Evolutionary conservation across 257 asterid species (phyloP).

Genomic region (Schizonepeta tenuifolia): DNA sequence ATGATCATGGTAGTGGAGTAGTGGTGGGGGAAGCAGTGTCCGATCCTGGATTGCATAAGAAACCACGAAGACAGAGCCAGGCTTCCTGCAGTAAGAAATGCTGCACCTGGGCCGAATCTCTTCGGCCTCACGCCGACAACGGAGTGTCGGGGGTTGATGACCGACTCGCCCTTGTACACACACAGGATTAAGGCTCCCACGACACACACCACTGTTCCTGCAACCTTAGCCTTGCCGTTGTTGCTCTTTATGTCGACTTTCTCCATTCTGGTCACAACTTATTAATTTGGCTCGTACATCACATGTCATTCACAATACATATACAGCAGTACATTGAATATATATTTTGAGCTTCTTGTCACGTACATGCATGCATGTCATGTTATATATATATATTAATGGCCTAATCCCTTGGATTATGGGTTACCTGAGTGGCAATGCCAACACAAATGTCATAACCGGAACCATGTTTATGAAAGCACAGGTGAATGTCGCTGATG

Average conservation of each 20-base stretch:
- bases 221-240: constrained; percentile 64
- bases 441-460: constrained; percentile 62
- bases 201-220: constrained; percentile 57
- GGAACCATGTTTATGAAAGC: constrained; percentile 83
- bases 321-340: too few species aligned
- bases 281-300: too few species aligned
- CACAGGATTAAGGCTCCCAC: constrained; percentile 59
- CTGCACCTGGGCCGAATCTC: constrained; percentile 56
- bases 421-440: constrained; percentile 61
- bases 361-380: too few species aligned
- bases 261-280: constrained; percentile 53
- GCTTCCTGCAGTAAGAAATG: constrained; percentile 57
- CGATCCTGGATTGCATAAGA: constrained; percentile 62
- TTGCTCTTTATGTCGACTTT: constrained; percentile 48
- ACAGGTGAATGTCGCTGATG: constrained; percentile 73
- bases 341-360: too few species aligned
- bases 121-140: constrained; percentile 23
- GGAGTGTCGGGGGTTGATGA: constrained; percentile 18
- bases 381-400: too few species aligned
- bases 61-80: constrained; percentile 81
- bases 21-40: constrained; percentile 54
- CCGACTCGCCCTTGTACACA: constrained; percentile 61
- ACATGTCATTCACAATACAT: too few species aligned
- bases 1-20: constrained; percentile 74
- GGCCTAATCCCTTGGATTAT: too few species aligned